These are phyloP conservation scores for Xylaria sp. DNA, from an alignment of 2,329 filamentous ascomycete species.

Conservation along the genomic window DNA sequence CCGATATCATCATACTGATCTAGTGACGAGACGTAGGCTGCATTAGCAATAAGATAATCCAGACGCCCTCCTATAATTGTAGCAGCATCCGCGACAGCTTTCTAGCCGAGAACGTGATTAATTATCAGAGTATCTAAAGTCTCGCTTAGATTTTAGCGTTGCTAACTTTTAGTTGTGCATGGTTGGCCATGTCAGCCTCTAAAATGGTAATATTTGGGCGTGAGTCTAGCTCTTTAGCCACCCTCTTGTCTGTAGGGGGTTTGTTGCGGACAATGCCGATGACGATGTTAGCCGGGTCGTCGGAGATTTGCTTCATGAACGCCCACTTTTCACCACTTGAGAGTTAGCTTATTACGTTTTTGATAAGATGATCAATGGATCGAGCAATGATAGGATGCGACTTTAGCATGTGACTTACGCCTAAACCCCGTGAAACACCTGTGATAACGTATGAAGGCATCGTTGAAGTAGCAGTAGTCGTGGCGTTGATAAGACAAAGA, in stretches of 20 bases:
- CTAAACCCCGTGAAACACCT: constrained; percentile 23
- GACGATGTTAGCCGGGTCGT: neutral
- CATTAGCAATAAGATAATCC: constrained; percentile 18
- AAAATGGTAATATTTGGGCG: constrained; percentile 3
- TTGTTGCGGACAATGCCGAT: constrained; percentile 11
- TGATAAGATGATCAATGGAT: no score
- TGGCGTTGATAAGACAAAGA: no score
- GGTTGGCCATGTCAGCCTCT: neutral
- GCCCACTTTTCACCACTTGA: no score
- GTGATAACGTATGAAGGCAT: constrained; percentile 26
- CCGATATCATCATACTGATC: constrained; percentile 2
- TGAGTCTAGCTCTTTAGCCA: neutral
- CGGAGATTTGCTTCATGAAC: constrained; percentile 10
- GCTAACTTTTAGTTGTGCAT: neutral
- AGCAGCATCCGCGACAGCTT: neutral
- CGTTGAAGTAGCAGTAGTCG: no score
- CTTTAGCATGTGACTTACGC: neutral
- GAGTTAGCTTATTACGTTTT: no score
- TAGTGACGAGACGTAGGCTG: neutral
- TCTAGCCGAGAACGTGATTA: neutral
- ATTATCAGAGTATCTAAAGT: no score
- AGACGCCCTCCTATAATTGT: neutral
- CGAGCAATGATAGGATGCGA: no score
- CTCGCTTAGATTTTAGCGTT: no score
- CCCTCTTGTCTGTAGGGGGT: neutral